phyloP scores from a whole-genome alignment of 768 basidiomycete genomes.

The Amanita thiersii region DNA sequence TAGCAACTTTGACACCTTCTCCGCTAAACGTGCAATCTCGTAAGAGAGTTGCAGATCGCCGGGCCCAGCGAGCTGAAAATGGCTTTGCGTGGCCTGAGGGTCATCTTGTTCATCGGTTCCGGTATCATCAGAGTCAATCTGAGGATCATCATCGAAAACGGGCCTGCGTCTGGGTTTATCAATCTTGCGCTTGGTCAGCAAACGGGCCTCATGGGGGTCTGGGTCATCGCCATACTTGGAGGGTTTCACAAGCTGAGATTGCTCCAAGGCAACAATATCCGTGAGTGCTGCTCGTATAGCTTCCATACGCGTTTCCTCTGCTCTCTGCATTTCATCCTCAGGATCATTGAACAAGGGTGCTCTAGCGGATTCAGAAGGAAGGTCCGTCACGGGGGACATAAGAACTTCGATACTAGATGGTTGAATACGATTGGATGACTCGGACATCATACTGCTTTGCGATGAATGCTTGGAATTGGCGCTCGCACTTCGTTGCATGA shows the following conservation, averaged over 20 bases:
- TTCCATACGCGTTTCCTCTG: constrained; percentile 82
- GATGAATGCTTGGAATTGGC: constrained; percentile 29
- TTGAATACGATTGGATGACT: constrained; percentile 15
- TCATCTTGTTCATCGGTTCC: constrained; percentile 27
- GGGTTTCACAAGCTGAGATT: constrained; percentile 27
- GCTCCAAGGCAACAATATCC: constrained; percentile 88
- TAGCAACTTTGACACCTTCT: constrained; percentile 69
- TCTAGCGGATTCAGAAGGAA: constrained; percentile 44
- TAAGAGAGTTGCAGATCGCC: constrained; percentile 85
- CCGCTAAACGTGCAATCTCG: constrained; percentile 74
- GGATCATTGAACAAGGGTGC: constrained; percentile 79
- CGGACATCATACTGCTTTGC: constrained; percentile 14
- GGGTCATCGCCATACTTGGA: constrained; percentile 3
- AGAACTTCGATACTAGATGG: constrained; percentile 71
- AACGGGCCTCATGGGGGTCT: constrained; percentile 5
- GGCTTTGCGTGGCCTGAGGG: constrained; percentile 25
- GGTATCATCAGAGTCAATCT: constrained; percentile 38
- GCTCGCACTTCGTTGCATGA: constrained; percentile 32
- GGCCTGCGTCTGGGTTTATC: constrained; percentile 17
- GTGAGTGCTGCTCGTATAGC: constrained; percentile 95
- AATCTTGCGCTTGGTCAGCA: constrained; percentile 10
- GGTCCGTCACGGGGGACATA: constrained; percentile 61
- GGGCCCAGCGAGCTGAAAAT: constrained; percentile 74
- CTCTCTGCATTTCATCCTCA: constrained; percentile 60
- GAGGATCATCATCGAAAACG: constrained; percentile 22